Percentiles rank a stretch among this genome's conserved stretches.
phyloP scores from a whole-genome alignment of 1,284 basidiomycete genomes.

The Bondarzewia mesenterica region DNA sequence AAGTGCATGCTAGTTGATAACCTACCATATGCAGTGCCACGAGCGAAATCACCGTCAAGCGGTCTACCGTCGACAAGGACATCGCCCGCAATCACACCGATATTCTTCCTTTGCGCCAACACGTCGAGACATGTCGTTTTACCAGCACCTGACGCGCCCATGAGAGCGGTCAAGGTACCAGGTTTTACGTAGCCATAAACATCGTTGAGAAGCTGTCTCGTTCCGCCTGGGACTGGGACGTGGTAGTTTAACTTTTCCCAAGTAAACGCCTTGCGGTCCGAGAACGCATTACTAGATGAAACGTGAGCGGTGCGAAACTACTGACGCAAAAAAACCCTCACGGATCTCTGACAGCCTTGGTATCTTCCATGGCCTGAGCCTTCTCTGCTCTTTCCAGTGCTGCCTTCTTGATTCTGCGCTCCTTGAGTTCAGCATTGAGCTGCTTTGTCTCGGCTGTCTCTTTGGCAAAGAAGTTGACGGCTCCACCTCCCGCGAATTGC shows the following conservation, averaged over 20 bases:
- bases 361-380: slow-evolving; percentile 11
- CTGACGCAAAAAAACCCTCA: slow-evolving; percentile 1
- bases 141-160: slow-evolving; percentile 76
- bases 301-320: no score
- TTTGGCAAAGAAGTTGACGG: slow-evolving; percentile 59
- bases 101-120: slow-evolving; percentile 82
- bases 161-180: slow-evolving; percentile 75
- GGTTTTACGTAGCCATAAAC: slow-evolving; percentile 85
- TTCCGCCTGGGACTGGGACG: slow-evolving; percentile 68
- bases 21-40: slow-evolving; percentile 60
- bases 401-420: slow-evolving; percentile 38
- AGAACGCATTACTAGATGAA: slow-evolving; percentile 3
- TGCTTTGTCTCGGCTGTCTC: slow-evolving; percentile 62
- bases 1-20: background rate
- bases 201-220: slow-evolving; percentile 68
- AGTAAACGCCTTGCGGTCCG: slow-evolving; percentile 50
- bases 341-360: slow-evolving; percentile 7
- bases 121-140: slow-evolving; percentile 87
- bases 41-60: slow-evolving; percentile 71
- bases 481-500: slow-evolving; percentile 41
- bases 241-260: slow-evolving; percentile 69
- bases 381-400: slow-evolving; percentile 16
- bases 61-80: slow-evolving; percentile 75
- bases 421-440: slow-evolving; percentile 52
- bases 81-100: slow-evolving; percentile 79